Percentiles rank a stretch among this genome's conserved stretches.
These are phyloP conservation scores for Biscogniauxia mediterranea DNA, from an alignment of 2,329 filamentous ascomycete species.

Conservation along the genomic window DNA sequence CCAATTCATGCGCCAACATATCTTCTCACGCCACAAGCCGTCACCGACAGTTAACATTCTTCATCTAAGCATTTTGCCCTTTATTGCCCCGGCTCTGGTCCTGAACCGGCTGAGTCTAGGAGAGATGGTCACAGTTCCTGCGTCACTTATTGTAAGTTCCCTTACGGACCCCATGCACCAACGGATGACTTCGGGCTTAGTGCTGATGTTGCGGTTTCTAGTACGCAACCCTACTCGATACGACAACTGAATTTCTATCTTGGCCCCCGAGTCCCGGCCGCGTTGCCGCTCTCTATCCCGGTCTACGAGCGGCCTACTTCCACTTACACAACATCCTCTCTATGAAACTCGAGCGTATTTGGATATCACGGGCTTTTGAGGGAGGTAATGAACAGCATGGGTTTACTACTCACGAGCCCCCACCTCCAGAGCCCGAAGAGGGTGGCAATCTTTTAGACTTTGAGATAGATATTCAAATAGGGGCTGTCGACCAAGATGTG, in stretches of 20 bases:
- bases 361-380: slow-evolving; percentile 44
- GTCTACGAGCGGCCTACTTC: slow-evolving; percentile 39
- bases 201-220: slow-evolving; percentile 25
- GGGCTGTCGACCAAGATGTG: slow-evolving; percentile 14
- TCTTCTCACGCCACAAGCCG: not conserved
- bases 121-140: slow-evolving; percentile 43
- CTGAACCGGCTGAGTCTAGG: slow-evolving; percentile 63
- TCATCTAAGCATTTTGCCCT: slow-evolving; percentile 44
- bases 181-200: not conserved
- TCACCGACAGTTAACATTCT: slow-evolving; percentile 18
- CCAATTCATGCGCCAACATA: slow-evolving; percentile 9
- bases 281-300: slow-evolving; percentile 50
- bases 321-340: slow-evolving; percentile 48
- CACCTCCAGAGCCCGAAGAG: slow-evolving; percentile 2
- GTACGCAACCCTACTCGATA: slow-evolving; percentile 48
- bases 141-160: slow-evolving; percentile 29
- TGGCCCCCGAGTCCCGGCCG: slow-evolving; percentile 56
- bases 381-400: slow-evolving; percentile 13
- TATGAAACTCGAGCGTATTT: slow-evolving; percentile 45
- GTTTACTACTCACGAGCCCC: not conserved
- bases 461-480: slow-evolving; percentile 28
- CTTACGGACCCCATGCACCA: not conserved
- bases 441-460: slow-evolving; percentile 20
- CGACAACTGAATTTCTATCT: slow-evolving; percentile 43
- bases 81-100: slow-evolving; percentile 67